Evolutionary conservation across 1,139 yeast species (phyloP), one percentile per base, ranked within the genome.

Genomic region (Suhomyces terraborum): DNA sequence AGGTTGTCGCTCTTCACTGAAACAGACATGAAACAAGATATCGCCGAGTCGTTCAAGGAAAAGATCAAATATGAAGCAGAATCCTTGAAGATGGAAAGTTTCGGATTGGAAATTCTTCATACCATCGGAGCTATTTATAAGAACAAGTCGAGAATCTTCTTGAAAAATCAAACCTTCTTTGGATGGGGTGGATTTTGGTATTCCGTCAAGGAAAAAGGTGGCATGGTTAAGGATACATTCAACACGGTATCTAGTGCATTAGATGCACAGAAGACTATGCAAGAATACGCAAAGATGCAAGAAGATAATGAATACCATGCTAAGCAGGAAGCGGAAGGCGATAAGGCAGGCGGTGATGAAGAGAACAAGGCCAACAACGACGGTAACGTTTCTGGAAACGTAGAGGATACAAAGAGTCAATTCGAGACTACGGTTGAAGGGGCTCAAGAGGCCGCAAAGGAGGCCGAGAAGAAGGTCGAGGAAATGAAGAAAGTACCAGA

Each of bases 251-350:
- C 93, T 2, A 73, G 86, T 14, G 98, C 98, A 0, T 64, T 88
- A 37, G 98, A 93, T 61, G 98, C 96, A 0, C 96, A 89, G 62
- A 75, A 76, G 52, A 86, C 96, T 4, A 80, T 89, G 82, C 87
- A 87, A 59, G 95, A 91, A 52, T 74, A 84, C 62, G 77, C 88
- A 43, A 80, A 77, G 55, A 70, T 83, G 71, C 87, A 82, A 58
- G 85, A 79, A 49, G 79, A 68, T 56, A 79, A 71, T 58, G 83
- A 71, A 45, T 73, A 65, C 46, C 78, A 73, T 47, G 68, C 66
- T 3, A 61, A 64, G 45, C 66, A 64, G 49, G 77, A 72, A 47
- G 68, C 64, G 2, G 74, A 65, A 38, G 63, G 55, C 18, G 39
- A 26, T 31, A 33, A 34, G n/a, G 39, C 77, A n/a, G n/a, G n/a